Evolutionary conservation across 2,329 filamentous ascomycete genomes (phyloP), one percentile per base, ranked within the genome.

Genomic region (Mycosphaerella sp.): DNA sequence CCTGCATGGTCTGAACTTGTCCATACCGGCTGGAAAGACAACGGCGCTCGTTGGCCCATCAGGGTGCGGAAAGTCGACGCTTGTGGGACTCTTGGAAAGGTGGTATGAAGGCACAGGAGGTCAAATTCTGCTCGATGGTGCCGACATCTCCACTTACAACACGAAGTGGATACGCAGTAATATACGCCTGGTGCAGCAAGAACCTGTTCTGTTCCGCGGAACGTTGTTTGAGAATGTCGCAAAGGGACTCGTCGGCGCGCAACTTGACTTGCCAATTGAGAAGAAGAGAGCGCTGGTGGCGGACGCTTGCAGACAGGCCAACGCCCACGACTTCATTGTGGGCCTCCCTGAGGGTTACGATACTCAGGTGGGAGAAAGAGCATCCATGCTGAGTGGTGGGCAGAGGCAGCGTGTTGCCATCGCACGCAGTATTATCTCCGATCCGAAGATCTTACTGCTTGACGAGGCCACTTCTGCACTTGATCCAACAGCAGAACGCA

Each of bases 31-130:
- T 14, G 69, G 69, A 5, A 74, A 74, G 57, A 72, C 69, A 2
- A 76, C 74, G 3, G 71, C 81, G 74, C 62, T 74, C 7, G 70
- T 73, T 7, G 71, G 72, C 1, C 59, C 69, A 0, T 65, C 60
- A 47, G 72, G 71, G 4, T 71, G 63, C 36, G 72, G 72, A 21
- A 74, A 73, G 49, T 69, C 65, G 3, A 73, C 70, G 1, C 54
- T 72, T 2, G 57, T 71, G 51, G 71, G 66, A 10, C 60, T 69
- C 4, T 50, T 69, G n/a, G 67, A 69, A 53, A 49, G 66, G 40
- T 71, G 68, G 68, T 71, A 70, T 38, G 21, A 64, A 41, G 62
- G 62, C 12, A 51, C 49, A 11, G 53, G 59, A 7, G 70, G 70
- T 1, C 47, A 59, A 0, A 68, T 72, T 23, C 53, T 63, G n/a